phyloP scores from a whole-genome alignment of 2,329 filamentous ascomycete species.

The Aureobasidium sp. region DNA sequence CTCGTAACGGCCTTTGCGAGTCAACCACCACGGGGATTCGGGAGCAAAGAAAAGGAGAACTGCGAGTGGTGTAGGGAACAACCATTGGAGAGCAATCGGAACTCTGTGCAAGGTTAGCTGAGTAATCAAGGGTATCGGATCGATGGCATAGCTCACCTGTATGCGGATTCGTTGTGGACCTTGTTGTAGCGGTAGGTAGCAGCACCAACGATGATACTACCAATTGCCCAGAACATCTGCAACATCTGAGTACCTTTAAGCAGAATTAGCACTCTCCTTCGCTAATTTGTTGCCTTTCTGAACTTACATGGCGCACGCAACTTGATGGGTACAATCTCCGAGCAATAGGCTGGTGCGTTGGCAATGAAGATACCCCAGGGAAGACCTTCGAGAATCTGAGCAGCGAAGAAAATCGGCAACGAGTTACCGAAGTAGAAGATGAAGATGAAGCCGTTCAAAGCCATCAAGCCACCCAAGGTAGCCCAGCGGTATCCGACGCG shows the following conservation, averaged over 20 bases:
- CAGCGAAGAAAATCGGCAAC: constrained; percentile 39
- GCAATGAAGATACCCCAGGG: constrained; percentile 61
- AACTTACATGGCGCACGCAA: too few species aligned
- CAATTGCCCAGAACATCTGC: constrained; percentile 61
- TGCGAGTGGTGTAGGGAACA: constrained; percentile 48
- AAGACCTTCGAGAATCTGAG: constrained; percentile 52
- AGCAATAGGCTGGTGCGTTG: constrained; percentile 55
- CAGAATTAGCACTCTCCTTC: background rate
- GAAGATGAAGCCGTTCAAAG: constrained; percentile 52
- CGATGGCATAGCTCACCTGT: too few species aligned
- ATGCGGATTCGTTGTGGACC: constrained; percentile 18
- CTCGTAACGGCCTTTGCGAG: constrained; percentile 39
- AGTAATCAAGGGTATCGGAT: too few species aligned
- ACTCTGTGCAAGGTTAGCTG: too few species aligned
- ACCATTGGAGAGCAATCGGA: constrained; percentile 50
- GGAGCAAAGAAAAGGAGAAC: constrained; percentile 44
- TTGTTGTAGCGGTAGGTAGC: constrained; percentile 40
- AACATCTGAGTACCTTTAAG: constrained; percentile 54
- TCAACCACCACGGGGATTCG: constrained; percentile 48
- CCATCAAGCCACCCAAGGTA: constrained; percentile 46
- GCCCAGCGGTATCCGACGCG: constrained; percentile 52
- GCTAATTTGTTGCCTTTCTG: too few species aligned
- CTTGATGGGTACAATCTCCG: constrained; percentile 52
- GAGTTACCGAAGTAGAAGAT: constrained; percentile 49
- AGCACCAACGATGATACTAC: constrained; percentile 51